Base-by-base conservation (phyloP, 2,329 filamentous ascomycete species). In the Cryphonectria carpinicola region DNA sequence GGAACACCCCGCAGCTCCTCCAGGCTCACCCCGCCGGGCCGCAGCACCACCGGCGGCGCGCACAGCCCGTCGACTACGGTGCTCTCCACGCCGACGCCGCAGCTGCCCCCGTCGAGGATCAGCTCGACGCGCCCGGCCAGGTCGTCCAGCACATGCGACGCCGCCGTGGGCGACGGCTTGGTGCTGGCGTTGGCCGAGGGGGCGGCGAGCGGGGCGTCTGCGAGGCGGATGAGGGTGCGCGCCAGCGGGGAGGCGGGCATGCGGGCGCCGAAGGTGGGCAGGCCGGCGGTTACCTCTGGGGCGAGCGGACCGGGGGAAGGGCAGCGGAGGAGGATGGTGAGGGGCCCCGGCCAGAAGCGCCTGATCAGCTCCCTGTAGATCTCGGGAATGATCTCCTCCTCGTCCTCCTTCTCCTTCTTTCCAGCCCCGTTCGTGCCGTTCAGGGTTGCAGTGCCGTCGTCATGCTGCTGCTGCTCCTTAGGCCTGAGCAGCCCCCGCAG, bases 141-240 rank as follows among this genome's bases (percentile, higher is more conserved):
- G 78, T 99, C 96, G 73, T 97, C 90, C 32, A 90, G 86, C 17
- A 99, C 96, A 80, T 99, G 96, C 76, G 92, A 90, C 1, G 96
- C 96, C 0, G 92, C 91, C 0, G 96, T 99, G 0, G 96, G 95
- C 1, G 93, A 97, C 0, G 96, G 96, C 76, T 93, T 93, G 0
- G 95, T 98, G 0, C 93, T 97, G 0, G 95, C 94, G 79, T 99
- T 99, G 17, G 96, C 96, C 0, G 94, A 97, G 0, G 96, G 96
- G 0, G 93, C 96, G 6, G 96, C 96, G 58, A 99, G 85, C 0
- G 96, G 96, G 1, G 90, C 86, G 66, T 89, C 92, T 4, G 92
- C 87, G 2, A 94, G 85, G 70, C 92, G 88, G 74, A 98, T 96
- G n/a, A 99, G 88, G 1, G 93, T 90, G 60, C 96, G 87, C 0